Percentiles rank a stretch among this genome's conserved stretches.
Evolutionary conservation across 345 rosid species (phyloP).

Genomic region (Raphanus sativus): DNA sequence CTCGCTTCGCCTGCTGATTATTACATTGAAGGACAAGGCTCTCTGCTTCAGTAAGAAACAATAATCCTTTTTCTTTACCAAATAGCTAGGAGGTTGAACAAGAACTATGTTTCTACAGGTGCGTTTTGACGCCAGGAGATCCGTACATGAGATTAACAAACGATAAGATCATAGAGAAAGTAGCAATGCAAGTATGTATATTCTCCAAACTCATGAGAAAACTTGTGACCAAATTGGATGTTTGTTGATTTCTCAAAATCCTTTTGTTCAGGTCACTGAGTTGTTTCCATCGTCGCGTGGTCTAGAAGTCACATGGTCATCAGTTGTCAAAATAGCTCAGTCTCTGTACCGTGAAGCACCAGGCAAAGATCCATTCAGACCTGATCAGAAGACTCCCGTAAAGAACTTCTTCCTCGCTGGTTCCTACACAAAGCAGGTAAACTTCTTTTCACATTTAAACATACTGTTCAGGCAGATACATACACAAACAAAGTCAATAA

Average conservation of each 20-base stretch:
- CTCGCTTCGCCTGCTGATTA: slow-evolving; percentile 90
- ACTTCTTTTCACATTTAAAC: neutral
- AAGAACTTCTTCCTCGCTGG: slow-evolving; percentile 95
- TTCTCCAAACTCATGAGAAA: neutral
- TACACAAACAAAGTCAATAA: neutral
- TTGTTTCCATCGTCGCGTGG: slow-evolving; percentile 92
- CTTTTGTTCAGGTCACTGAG: slow-evolving; percentile 55
- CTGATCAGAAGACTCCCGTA: slow-evolving; percentile 92
- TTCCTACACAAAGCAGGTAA: slow-evolving; percentile 94
- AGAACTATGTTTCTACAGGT: slow-evolving; percentile 48
- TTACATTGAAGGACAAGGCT: slow-evolving; percentile 93
- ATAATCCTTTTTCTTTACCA: neutral
- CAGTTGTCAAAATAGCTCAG: slow-evolving; percentile 93
- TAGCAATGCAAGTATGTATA: slow-evolving; percentile 68
- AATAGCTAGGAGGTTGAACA: neutral
- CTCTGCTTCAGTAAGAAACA: slow-evolving; percentile 87
- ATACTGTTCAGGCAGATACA: neutral
- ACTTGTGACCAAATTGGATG: neutral
- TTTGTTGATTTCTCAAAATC: neutral
- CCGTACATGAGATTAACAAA: slow-evolving; percentile 90
- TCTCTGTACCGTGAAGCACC: slow-evolving; percentile 95
- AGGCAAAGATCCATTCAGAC: slow-evolving; percentile 94
- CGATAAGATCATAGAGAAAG: slow-evolving; percentile 80
- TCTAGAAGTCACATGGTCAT: slow-evolving; percentile 83
- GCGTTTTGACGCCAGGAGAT: slow-evolving; percentile 93